These are phyloP conservation scores for Erigeron philadelphicus DNA, from an alignment of 140 eudicot genomes.

Conservation along the genomic window DNA sequence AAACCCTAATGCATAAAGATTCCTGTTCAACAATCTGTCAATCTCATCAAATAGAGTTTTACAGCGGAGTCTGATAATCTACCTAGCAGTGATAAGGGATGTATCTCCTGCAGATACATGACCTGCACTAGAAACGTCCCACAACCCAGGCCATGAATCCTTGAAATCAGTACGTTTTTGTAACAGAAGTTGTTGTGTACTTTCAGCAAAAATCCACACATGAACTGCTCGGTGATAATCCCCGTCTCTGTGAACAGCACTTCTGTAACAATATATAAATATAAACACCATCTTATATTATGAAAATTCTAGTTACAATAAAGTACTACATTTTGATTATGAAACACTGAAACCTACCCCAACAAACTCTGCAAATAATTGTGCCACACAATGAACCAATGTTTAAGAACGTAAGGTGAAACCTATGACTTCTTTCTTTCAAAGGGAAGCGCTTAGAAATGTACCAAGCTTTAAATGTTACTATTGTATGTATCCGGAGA, in stretches of 20 bases:
- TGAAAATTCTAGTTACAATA: too few relatives aligned
- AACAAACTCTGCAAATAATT: too few relatives aligned
- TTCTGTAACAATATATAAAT: slow-evolving; percentile 36
- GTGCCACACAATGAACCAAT: too few relatives aligned
- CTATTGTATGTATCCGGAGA: too few relatives aligned
- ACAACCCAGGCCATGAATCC: slow-evolving; percentile 91
- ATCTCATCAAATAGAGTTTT: background rate
- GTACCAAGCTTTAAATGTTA: too few relatives aligned
- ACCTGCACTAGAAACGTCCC: slow-evolving; percentile 98
- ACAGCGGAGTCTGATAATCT: background rate
- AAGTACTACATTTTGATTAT: too few relatives aligned
- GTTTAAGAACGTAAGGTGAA: too few relatives aligned
- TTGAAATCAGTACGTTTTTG: slow-evolving; percentile 74
- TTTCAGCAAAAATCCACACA: slow-evolving; percentile 90
- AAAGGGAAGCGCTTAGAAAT: too few relatives aligned
- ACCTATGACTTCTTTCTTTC: too few relatives aligned
- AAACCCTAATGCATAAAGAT: background rate
- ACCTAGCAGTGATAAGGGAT: slow-evolving; percentile 83
- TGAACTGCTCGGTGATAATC: slow-evolving; percentile 95
- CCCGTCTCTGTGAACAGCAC: slow-evolving; percentile 85
- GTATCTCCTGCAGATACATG: slow-evolving; percentile 96
- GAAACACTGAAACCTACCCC: too few relatives aligned
- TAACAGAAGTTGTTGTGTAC: slow-evolving; percentile 75
- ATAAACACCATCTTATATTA: background rate
- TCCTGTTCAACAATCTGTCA: background rate